Evolutionary conservation across 2,329 filamentous ascomycete species (phyloP).

Genomic region (Penicillium vulpinum): DNA sequence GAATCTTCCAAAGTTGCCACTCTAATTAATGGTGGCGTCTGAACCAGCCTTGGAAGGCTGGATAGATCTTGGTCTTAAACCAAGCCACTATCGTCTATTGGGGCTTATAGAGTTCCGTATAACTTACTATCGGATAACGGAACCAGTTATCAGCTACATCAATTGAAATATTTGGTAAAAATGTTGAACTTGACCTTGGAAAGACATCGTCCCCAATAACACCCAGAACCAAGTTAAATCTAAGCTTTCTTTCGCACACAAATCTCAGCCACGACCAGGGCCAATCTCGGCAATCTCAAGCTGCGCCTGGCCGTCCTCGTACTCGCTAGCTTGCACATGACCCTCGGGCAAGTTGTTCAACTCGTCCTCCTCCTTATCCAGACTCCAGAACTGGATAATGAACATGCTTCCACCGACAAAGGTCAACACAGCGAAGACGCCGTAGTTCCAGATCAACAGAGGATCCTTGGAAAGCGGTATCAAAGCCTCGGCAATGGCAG

Average conservation of each 20-base stretch:
- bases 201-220: background rate
- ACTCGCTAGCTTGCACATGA: constrained; percentile 15
- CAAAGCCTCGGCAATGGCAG: background rate
- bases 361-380: constrained; percentile 68
- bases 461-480: background rate
- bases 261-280: background rate
- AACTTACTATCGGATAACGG: background rate
- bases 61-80: background rate
- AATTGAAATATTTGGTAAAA: background rate
- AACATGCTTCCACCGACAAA: constrained; percentile 45
- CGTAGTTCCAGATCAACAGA: background rate
- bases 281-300: background rate
- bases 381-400: constrained; percentile 53
- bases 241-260: background rate
- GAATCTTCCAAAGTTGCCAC: no score
- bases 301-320: background rate
- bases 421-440: background rate
- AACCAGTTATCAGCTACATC: background rate
- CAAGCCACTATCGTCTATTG: background rate
- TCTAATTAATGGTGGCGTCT: no score
- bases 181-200: background rate
- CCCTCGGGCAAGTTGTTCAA: constrained; percentile 52
- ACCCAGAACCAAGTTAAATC: background rate
- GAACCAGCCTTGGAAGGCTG: no score
- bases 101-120: background rate